Evolutionary conservation across 148 eudicot genomes (phyloP).

Genomic region (Chenopodium album): DNA sequence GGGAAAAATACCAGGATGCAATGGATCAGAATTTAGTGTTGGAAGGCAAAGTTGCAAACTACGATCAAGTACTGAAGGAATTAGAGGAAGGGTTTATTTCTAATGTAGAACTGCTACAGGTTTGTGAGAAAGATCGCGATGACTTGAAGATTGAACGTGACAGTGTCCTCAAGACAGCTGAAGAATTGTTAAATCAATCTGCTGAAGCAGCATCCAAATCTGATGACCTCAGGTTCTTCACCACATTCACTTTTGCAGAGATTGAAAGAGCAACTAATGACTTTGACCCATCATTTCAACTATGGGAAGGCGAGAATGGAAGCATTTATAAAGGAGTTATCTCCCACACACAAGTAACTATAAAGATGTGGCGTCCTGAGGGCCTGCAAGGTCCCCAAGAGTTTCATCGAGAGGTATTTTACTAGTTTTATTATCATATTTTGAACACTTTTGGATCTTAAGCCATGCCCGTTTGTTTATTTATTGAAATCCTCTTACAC

Average conservation of each 20-base stretch:
- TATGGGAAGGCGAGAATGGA: constrained; percentile 36
- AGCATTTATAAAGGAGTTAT: constrained; percentile 35
- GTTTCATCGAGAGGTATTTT: constrained; percentile 68
- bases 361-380: constrained; percentile 54
- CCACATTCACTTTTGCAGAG: constrained; percentile 30
- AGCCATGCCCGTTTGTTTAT: not conserved
- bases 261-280: constrained; percentile 34
- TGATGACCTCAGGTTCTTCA: constrained; percentile 22
- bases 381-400: constrained; percentile 54
- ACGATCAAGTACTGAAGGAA: constrained; percentile 31
- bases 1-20: constrained; percentile 31
- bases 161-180: constrained; percentile 33
- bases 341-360: constrained; percentile 56
- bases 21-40: constrained; percentile 25
- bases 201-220: constrained; percentile 18
- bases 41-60: constrained; percentile 30
- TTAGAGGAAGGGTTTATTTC: constrained; percentile 33
- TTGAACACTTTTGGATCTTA: not conserved
- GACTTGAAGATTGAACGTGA: constrained; percentile 38
- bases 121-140: constrained; percentile 36
- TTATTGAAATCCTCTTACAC: constrained; percentile 2
- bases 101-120: constrained; percentile 31
- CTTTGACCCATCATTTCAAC: constrained; percentile 31
- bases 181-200: constrained; percentile 35
- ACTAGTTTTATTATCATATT: not conserved